phyloP scores from a whole-genome alignment of 139 green algal species.

The Volvox reticuliferus region DNA sequence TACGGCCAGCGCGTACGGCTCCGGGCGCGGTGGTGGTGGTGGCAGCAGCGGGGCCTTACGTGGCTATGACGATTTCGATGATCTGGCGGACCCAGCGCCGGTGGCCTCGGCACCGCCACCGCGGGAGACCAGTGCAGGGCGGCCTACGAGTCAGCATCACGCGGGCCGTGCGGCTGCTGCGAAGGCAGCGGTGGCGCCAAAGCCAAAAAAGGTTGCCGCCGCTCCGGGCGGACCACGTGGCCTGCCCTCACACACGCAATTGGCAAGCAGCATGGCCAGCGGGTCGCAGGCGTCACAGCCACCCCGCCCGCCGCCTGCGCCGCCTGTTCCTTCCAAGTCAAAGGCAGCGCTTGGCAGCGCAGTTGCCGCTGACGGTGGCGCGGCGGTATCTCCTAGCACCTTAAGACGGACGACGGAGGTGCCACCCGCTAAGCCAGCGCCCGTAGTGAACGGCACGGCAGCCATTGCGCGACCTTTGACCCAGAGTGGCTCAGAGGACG shows the following conservation, averaged over 20 bases:
- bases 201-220: not conserved
- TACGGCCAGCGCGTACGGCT: not conserved
- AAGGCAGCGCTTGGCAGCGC: not conserved
- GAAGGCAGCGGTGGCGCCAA: not conserved
- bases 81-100: constrained; percentile 16
- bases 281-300: no score
- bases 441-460: not conserved
- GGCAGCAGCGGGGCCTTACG: no score
- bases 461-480: not conserved
- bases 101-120: not conserved
- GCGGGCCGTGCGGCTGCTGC: constrained; percentile 11
- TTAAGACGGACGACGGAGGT: not conserved
- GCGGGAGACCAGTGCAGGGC: not conserved
- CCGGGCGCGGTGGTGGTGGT: not conserved
- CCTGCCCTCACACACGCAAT: not conserved
- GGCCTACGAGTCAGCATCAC: not conserved
- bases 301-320: no score
- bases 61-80: constrained; percentile 38
- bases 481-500: constrained; percentile 11
- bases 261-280: not conserved
- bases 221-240: constrained; percentile 16
- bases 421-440: not conserved
- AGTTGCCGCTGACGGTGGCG: not conserved
- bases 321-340: no score
- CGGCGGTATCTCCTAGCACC: not conserved